These are phyloP conservation scores for Rhizopogon vulgaris DNA, from an alignment of 768 basidiomycete genomes.

Conservation along the genomic window DNA sequence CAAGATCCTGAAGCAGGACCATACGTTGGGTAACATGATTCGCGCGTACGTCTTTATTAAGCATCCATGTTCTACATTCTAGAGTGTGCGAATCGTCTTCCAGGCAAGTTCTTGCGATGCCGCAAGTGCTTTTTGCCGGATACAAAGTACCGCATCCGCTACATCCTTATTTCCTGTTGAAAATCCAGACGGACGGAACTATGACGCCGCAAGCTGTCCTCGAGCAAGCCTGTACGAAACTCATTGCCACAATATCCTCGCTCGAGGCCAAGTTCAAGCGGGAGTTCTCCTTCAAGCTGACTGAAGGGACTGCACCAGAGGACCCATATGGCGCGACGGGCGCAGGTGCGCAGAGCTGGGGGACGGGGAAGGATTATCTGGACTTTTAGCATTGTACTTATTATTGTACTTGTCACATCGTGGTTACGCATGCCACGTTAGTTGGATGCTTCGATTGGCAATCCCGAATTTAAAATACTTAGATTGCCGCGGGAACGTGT, in stretches of 20 bases:
- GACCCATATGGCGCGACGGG: conserved; percentile 45
- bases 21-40: conserved; percentile 95
- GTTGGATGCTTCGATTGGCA: not conserved
- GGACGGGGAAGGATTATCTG: conserved; percentile 45
- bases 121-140: conserved; percentile 88
- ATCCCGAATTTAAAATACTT: not conserved
- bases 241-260: conserved; percentile 65
- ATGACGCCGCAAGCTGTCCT: conserved; percentile 78
- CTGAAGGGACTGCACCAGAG: conserved; percentile 42
- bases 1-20: conserved; percentile 93
- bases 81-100: not conserved
- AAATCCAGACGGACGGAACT: conserved; percentile 90
- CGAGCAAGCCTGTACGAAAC: conserved; percentile 75
- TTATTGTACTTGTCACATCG: not conserved
- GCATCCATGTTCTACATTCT: conserved; percentile 8
- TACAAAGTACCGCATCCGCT: conserved; percentile 98
- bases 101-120: conserved; percentile 88
- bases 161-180: conserved; percentile 90
- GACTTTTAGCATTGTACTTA: conserved; percentile 35
- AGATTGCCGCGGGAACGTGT: conserved; percentile 1
- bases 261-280: conserved; percentile 76
- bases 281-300: conserved; percentile 76
- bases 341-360: conserved; percentile 38
- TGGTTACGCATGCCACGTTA: not conserved
- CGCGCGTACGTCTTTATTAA: conserved; percentile 58